A percentile compares a stretch with the other conserved stretches of the same genome.
Conservation (phyloP, 1,284 basidiomycete genomes). For the Phlebopus sp. region DNA sequence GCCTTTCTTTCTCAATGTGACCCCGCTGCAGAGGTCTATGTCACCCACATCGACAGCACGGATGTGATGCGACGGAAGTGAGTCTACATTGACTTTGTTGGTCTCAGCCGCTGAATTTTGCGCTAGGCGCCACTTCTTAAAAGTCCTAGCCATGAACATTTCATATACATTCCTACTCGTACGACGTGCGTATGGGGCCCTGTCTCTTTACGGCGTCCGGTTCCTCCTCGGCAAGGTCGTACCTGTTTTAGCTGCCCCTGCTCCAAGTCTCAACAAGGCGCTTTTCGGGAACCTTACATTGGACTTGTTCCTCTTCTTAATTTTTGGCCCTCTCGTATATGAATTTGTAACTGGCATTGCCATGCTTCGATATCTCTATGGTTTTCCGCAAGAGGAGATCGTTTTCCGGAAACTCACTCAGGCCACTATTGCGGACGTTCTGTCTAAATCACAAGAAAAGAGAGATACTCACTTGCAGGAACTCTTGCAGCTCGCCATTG, state of each 20-base stretch:
- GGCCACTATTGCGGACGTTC: constrained; percentile 25
- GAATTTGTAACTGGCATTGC: constrained; percentile 21
- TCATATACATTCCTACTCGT: constrained; percentile 23
- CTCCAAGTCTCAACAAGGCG: constrained; percentile 15
- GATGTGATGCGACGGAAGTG: constrained; percentile 23
- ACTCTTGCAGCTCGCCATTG: constrained; percentile 26
- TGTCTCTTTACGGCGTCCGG: constrained; percentile 28
- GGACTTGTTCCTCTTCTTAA: constrained; percentile 25
- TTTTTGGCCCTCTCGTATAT: constrained; percentile 23
- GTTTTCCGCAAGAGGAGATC: constrained; percentile 28
- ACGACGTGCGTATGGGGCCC: constrained; percentile 22
- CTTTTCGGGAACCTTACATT: constrained; percentile 26
- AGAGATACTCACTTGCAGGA: constrained; percentile 25
- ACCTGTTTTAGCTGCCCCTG: constrained; percentile 11
- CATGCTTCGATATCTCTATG: constrained; percentile 24
- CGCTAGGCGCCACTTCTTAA: constrained; percentile 27
- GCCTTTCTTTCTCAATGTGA: constrained; percentile 19
- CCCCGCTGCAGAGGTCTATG: constrained; percentile 25
- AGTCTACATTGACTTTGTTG: constrained; percentile 2
- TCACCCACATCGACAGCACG: constrained; percentile 28
- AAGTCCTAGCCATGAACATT: constrained; percentile 24
- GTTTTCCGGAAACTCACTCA: constrained; percentile 31
- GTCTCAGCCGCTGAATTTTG: constrained; percentile 7
- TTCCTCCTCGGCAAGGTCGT: constrained; percentile 23
- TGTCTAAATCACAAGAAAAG: constrained; percentile 26